These are phyloP conservation scores for Salisapilia sapeloensis DNA, from an alignment of 352 stramenopile species.

Conservation along the genomic window DNA sequence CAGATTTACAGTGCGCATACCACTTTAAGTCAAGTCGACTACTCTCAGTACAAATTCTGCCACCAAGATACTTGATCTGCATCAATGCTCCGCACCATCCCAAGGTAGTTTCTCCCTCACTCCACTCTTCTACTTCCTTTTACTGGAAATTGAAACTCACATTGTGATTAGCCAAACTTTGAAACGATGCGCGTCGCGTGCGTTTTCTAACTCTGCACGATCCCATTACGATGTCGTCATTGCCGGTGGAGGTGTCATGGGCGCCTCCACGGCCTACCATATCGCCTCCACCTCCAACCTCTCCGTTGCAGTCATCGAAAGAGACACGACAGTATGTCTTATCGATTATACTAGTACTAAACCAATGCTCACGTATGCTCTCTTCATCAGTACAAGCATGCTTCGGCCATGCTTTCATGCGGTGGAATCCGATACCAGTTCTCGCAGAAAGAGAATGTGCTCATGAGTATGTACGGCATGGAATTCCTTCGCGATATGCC, in stretches of 20 bases:
- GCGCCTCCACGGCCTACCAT: constrained; percentile 76
- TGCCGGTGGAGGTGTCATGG: constrained; percentile 65
- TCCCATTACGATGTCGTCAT: constrained; percentile 63
- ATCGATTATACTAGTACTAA: background rate
- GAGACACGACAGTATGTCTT: constrained; percentile 34
- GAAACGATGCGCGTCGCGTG: too few species aligned
- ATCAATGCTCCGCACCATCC: too few species aligned
- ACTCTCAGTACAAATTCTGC: too few species aligned
- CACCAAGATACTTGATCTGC: too few species aligned
- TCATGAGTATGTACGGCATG: constrained; percentile 66
- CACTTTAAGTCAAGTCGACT: too few species aligned
- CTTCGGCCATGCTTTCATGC: constrained; percentile 55
- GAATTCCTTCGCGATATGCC: constrained; percentile 40
- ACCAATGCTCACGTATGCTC: background rate
- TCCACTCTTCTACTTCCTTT: too few species aligned
- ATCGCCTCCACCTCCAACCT: constrained; percentile 47
- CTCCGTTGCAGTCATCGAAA: constrained; percentile 59
- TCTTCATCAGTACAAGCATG: constrained; percentile 53
- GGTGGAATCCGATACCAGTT: constrained; percentile 76
- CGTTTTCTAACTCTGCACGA: too few species aligned
- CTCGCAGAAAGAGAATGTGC: constrained; percentile 51
- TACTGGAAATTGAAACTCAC: too few species aligned
- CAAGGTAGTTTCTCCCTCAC: too few species aligned
- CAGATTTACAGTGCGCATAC: too few species aligned
- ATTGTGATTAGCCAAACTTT: too few species aligned